A percentile compares a stretch with the other conserved stretches of the same genome.
These are phyloP conservation scores for Phytopythium delawarense DNA, from an alignment of 352 stramenopile species.

Conservation along the genomic window DNA sequence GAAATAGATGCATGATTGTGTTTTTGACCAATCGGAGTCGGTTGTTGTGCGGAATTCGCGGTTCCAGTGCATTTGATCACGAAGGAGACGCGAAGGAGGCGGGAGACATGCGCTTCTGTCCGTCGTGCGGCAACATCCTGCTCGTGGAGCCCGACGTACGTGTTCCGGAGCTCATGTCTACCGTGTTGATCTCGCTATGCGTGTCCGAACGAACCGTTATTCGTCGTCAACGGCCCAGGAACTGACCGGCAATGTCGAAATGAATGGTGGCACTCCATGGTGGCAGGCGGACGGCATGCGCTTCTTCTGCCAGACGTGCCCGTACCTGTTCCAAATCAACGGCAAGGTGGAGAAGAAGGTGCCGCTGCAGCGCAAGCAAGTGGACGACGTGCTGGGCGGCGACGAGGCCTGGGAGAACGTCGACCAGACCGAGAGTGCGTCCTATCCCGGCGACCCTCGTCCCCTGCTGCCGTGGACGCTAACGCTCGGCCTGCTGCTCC, in stretches of 20 bases:
- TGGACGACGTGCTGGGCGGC: conserved; percentile 98
- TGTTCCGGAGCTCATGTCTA: background rate
- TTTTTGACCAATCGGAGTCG: background rate
- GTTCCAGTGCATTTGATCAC: conserved; percentile 7
- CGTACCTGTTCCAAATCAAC: conserved; percentile 87
- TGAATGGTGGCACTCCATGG: background rate
- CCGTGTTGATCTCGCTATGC: background rate
- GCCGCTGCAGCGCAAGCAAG: conserved; percentile 93
- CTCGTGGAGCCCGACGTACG: conserved; percentile 84
- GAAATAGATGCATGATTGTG: background rate
- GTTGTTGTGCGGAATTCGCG: background rate
- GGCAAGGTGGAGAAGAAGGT: conserved; percentile 89
- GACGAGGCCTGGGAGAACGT: conserved; percentile 98
- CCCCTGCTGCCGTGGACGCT: background rate
- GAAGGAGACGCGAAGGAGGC: background rate
- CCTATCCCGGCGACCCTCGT: background rate
- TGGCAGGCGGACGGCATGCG: conserved; percentile 79
- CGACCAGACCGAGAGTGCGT: conserved; percentile 93
- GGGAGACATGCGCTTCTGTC: conserved; percentile 83
- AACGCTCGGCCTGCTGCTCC: background rate
- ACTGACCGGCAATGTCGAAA: background rate
- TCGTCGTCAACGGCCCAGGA: background rate
- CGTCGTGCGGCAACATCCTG: conserved; percentile 87
- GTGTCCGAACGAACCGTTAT: background rate
- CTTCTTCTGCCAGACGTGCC: conserved; percentile 89